Base-by-base conservation (phyloP, 2,329 filamentous ascomycete species). In the Aspergillus sp. region DNA sequence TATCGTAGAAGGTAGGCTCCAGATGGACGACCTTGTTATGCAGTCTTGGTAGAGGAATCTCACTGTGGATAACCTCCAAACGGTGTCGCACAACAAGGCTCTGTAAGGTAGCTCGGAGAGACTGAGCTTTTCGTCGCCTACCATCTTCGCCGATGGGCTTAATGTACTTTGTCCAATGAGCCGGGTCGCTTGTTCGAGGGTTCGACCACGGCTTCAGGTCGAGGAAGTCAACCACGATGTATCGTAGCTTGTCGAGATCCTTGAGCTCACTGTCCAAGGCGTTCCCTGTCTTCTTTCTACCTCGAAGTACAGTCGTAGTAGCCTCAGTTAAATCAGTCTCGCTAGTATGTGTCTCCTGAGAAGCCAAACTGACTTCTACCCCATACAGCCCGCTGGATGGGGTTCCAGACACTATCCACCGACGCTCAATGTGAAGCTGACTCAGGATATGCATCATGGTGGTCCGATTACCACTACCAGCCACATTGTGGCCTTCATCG, bases 391-490 rank as follows among this genome's bases (percentile, higher is more conserved):
- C 91, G 63, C 88, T 88, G 0, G 92, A 92, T 2, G 94, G 94
- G 0, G 94, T 98, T 58, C 94, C 94, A 1, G 91, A 96, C 0
- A 96, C 89, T 3, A 96, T 86, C 94, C 94, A 97, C 8, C 90
- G 86, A 17, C 91, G 85, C 50, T 92, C 88, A 15, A 92, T 73
- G 48, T 77, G 75, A 23, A 88, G 79, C 54, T 81, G 77, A 38
- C 83, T 77, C 5, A 86, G 77, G 8, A 88, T 79, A 15, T 82
- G 72, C 5, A 84, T 80, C 32, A 86, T 84, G 49, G 80, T 83
- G 1, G 86, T 91, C 66, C 82, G 86, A 54, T 80, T 80, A 8
- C 80, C 79, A 5, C 84, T 85, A 39, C 90, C 89, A 0, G 91
- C 91, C 60, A 96, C 88, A 61, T 85, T 90, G 72, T 97, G 92